Percentiles rank a stretch among this genome's conserved stretches.
Conservation (phyloP, 139 green algal species). For the Chlamydomonas eustigma region DNA sequence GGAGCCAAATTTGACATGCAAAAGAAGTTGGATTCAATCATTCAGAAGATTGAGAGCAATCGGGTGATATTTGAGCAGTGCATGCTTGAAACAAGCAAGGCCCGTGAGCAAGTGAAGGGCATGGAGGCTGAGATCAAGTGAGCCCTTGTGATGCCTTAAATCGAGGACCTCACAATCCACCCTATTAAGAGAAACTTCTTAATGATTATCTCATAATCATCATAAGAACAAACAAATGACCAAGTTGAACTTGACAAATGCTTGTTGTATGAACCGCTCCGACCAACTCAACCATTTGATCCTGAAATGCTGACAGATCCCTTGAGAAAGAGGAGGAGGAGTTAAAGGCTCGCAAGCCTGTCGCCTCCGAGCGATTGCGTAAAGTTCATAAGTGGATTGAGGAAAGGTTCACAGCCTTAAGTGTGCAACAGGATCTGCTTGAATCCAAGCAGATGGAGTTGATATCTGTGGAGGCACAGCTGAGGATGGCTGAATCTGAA, state of each 20-base stretch:
- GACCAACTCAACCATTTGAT: too few relatives aligned
- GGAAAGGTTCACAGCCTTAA: slow-evolving; percentile 18
- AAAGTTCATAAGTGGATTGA: slow-evolving; percentile 26
- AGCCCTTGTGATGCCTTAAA: too few relatives aligned
- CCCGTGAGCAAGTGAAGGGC: slow-evolving; percentile 23
- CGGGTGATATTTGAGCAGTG: slow-evolving; percentile 19
- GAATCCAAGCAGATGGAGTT: slow-evolving; percentile 20
- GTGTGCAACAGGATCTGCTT: slow-evolving; percentile 16
- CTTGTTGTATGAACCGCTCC: too few relatives aligned
- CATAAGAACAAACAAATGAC: too few relatives aligned
- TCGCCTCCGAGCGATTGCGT: slow-evolving; percentile 23
- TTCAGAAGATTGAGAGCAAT: slow-evolving; percentile 4
- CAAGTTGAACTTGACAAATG: too few relatives aligned
- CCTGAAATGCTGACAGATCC: too few relatives aligned
- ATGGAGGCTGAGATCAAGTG: slow-evolving; percentile 34
- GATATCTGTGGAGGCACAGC: slow-evolving; percentile 19
- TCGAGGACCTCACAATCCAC: too few relatives aligned
- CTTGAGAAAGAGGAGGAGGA: slow-evolving; percentile 26
- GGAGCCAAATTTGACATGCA: background rate
- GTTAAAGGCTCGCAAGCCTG: slow-evolving; percentile 22
- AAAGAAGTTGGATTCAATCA: slow-evolving; percentile 20
- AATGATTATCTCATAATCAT: too few relatives aligned
- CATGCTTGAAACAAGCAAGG: slow-evolving; percentile 30
- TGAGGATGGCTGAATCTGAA: slow-evolving; percentile 33
- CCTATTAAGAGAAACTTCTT: too few relatives aligned